Evolutionary conservation across 768 basidiomycete species (phyloP), one percentile per base, ranked within the genome.

Genomic region (Agaricus sinodeliciosus): DNA sequence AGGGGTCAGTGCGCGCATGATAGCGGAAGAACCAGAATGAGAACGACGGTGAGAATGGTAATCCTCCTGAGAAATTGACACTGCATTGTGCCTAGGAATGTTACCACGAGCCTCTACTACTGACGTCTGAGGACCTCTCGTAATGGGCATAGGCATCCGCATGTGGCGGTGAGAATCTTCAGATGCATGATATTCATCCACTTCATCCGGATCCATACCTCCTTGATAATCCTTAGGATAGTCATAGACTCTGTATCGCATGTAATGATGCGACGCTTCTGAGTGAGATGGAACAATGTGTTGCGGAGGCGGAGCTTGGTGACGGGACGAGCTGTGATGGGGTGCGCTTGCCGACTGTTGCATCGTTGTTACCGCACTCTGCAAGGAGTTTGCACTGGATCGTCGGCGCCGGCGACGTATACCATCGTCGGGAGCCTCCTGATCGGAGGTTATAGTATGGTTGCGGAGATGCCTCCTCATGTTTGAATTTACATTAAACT

Each of bases 401-500:
- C 52, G 45, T 13, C 63, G 61, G 39, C 66, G 61, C 16, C 66
- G 62, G 46, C 67, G 60, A 4, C 65, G 65, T 4, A 63, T 60
- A 44, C 59, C 58, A 16, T 65, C 65, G 8, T 62, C 62, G 8
- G 57, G 56, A 31, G 65, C 63, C 26, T 69, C 63, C 1, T 69
- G 63, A 25, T 62, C 58, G 2, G 69, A 67, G 19, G 71, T 67
- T 3, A 68, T 52, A 1, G 67, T 68, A 48, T 90, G 87, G 63
- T 86, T 89, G 42, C 86, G 74, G 63, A 81, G 84, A 60, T 90
- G 88, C 4, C 88, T 73, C 27, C 88, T 77, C 88, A 90, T 90
- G 64, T 90, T 91, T 0, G 85, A 87, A 63, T 88, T 87, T 43
- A 89, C 89, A 57, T 88, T 90, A 68, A 90, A 90, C 55, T 84